Conservation (phyloP, 2,329 filamentous ascomycete genomes). For the Alternaria novae-zelandiae region DNA sequence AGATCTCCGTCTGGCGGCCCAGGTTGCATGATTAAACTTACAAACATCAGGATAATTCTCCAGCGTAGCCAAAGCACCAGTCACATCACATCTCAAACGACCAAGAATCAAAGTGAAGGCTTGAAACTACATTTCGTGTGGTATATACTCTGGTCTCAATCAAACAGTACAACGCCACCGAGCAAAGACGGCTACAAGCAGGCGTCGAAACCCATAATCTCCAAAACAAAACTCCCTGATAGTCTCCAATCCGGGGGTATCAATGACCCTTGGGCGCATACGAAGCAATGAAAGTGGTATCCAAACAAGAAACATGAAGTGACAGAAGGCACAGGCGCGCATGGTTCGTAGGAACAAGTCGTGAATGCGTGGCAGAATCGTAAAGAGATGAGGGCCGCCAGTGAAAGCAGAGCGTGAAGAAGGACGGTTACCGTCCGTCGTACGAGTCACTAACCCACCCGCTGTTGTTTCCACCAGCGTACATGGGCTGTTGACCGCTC, state of each 20-base stretch:
- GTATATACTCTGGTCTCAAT: slow-evolving; percentile 14
- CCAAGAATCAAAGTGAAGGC: background rate
- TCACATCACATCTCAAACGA: background rate
- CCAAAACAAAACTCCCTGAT: slow-evolving; percentile 4
- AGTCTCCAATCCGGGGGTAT: slow-evolving; percentile 21
- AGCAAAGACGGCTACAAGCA: background rate
- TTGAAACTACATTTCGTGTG: slow-evolving; percentile 1
- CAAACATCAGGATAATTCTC: background rate
- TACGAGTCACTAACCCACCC: slow-evolving; percentile 46
- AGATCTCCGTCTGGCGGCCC: background rate
- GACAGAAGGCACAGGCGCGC: slow-evolving; percentile 2
- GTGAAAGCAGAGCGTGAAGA: background rate
- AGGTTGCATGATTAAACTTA: background rate
- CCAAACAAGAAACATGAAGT: slow-evolving; percentile 10
- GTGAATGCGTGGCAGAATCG: slow-evolving; percentile 10
- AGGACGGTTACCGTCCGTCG: slow-evolving; percentile 11
- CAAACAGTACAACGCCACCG: background rate
- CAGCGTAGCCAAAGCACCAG: background rate
- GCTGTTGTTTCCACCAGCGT: slow-evolving; percentile 35
- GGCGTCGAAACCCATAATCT: background rate
- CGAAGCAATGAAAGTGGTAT: slow-evolving; percentile 27
- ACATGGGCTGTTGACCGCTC: slow-evolving; percentile 32
- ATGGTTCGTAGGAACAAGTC: slow-evolving; percentile 7
- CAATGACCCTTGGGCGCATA: slow-evolving; percentile 12
- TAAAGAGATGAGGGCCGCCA: background rate